A percentile compares a stretch with the other conserved stretches of the same genome.
Evolutionary conservation across 192 early-diverging fungal species (phyloP).

Genomic region (Gorgonomyces haynaldii): DNA sequence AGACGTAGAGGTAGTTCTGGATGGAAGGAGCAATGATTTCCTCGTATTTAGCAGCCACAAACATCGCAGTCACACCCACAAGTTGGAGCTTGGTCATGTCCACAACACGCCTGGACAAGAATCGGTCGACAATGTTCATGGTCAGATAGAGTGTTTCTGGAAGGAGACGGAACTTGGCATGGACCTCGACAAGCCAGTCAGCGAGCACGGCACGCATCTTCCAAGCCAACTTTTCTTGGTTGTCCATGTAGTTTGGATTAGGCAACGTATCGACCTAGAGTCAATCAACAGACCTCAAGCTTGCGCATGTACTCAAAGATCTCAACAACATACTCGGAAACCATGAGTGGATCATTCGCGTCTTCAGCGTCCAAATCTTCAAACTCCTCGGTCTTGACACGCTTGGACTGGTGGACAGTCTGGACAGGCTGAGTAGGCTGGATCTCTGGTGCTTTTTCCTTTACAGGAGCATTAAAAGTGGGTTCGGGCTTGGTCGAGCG

Average conservation of each 20-base stretch:
- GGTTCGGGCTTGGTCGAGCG: background rate
- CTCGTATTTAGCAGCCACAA: constrained; percentile 92
- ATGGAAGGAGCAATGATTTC: constrained; percentile 77
- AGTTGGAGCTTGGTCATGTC: constrained; percentile 83
- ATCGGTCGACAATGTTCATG: constrained; percentile 92
- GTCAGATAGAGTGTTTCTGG: constrained; percentile 91
- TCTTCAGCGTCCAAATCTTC: constrained; percentile 75
- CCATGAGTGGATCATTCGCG: constrained; percentile 75
- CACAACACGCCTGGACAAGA: constrained; percentile 76
- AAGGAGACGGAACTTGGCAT: constrained; percentile 78
- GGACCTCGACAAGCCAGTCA: constrained; percentile 92
- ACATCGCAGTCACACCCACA: constrained; percentile 80
- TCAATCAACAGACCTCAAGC: constrained; percentile 19
- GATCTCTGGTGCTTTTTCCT: background rate
- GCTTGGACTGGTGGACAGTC: background rate
- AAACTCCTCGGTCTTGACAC: background rate
- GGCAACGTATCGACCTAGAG: constrained; percentile 54
- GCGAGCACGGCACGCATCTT: constrained; percentile 86
- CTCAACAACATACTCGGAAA: constrained; percentile 51
- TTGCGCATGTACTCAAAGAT: constrained; percentile 56
- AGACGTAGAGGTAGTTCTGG: constrained; percentile 74
- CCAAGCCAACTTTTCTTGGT: constrained; percentile 80
- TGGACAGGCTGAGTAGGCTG: background rate
- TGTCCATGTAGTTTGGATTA: constrained; percentile 66
- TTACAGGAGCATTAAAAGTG: background rate